A percentile compares a stretch with the other conserved stretches of the same genome.
These are phyloP conservation scores for Discostella stelligera DNA, from an alignment of 352 stramenopile genomes.

Conservation along the genomic window DNA sequence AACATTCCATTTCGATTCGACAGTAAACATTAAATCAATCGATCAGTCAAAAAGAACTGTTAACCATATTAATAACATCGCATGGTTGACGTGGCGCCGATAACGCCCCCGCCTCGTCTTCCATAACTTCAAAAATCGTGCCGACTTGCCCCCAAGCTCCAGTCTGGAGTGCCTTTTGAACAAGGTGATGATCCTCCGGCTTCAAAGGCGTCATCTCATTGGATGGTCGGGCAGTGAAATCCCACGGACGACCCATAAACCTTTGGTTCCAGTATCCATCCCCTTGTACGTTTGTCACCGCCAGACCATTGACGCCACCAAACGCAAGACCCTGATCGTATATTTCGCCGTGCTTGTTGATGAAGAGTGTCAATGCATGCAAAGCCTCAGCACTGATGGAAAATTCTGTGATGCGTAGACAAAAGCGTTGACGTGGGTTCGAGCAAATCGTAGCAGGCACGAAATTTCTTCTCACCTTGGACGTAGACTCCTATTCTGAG, in stretches of 20 bases:
- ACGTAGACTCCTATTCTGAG: conserved; percentile 59
- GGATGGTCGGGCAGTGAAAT: conserved; percentile 42
- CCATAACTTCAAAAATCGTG: conserved; percentile 48
- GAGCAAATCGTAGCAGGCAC: not conserved
- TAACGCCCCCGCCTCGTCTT: conserved; percentile 36
- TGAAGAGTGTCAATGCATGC: conserved; percentile 32
- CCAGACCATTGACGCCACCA: conserved; percentile 52
- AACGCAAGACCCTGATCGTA: conserved; percentile 56
- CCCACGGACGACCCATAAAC: conserved; percentile 45
- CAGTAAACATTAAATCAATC: not conserved
- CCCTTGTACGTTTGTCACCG: conserved; percentile 44
- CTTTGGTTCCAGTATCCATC: conserved; percentile 57
- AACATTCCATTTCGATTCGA: too few species aligned
- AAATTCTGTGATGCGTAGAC: conserved; percentile 40
- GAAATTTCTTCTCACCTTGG: conserved; percentile 28
- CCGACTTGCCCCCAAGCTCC: conserved; percentile 46
- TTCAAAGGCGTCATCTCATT: conserved; percentile 47
- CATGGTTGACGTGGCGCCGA: conserved; percentile 35
- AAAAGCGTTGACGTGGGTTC: not conserved
- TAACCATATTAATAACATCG: conserved; percentile 19
- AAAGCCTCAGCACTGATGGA: conserved; percentile 50
- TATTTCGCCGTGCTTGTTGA: conserved; percentile 47
- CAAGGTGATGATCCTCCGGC: conserved; percentile 48
- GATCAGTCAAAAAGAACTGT: not conserved
- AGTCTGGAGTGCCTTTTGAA: conserved; percentile 53